Base-by-base conservation (phyloP, 805 yeast genomes). In the Candida stauntonica region DNA sequence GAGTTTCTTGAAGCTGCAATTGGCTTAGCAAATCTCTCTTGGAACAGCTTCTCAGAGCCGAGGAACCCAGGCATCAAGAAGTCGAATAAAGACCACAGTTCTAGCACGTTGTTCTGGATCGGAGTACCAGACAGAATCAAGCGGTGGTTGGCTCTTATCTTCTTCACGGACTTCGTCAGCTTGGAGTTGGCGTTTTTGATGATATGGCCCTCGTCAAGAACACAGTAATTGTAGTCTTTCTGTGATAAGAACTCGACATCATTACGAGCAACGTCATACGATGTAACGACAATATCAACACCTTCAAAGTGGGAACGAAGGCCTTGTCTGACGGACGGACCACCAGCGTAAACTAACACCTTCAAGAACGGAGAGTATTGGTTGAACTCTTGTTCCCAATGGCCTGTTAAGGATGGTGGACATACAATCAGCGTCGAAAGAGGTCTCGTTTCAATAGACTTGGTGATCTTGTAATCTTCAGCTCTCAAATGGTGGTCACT, bases 51-150 rank as follows among this genome's bases (percentile, higher is more conserved):
- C 55, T 93, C 99, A 3, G 94, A 81, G 12, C 99, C 99, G 47
- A 93, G 68, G 55, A 93, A 93, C 0, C 99, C 99, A 2, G 99
- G 99, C 99, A 93, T 93, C 60, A 93, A 70, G 61, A 88, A 93
- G 61, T 93, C 99, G 68, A 93, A 93, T 54, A 93, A 68, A 4
- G 99, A 93, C 99, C 99, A 93, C 46, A 93, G 67, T 61, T 93
- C 99, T 30, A 93, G 70, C 3, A 93, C 99, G 56, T 93, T 93
- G 58, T 93, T 93, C 61, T 93, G 99, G 52, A 93, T 93, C 12
- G 99, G 99, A 0, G 99, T 93, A 52, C 99, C 99, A 0, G 98
- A 86, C 44, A 93, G 68, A 29, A 93, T 81, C 47, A 93, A 72
- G 36, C 99, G 67, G 62, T 93, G 99, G 45, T 91, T 88, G 1